Evolutionary conservation across 2,329 filamentous ascomycete species (phyloP).

Genomic region (Dactylonectria estremocensis): DNA sequence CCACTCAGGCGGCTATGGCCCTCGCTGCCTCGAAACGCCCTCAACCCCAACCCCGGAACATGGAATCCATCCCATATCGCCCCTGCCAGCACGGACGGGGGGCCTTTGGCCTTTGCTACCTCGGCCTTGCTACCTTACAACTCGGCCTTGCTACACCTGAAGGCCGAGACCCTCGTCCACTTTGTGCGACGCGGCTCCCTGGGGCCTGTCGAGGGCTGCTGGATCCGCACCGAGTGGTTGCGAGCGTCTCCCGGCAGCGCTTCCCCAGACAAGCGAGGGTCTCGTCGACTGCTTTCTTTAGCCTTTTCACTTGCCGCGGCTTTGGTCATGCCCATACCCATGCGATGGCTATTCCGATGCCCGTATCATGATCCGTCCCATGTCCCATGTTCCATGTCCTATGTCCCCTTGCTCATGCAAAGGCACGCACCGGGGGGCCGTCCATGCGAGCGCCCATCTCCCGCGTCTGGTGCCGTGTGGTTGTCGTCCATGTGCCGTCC

Average conservation of each 20-base stretch:
- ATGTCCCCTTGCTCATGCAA: slow-evolving; percentile 14
- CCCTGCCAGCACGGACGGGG: not conserved
- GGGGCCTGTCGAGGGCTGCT: not conserved
- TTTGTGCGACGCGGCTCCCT: slow-evolving; percentile 23
- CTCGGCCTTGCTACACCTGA: too few species aligned
- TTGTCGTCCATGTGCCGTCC: slow-evolving; percentile 22
- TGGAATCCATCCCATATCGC: slow-evolving; percentile 6
- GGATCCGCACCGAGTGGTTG: slow-evolving; percentile 20
- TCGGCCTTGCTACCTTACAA: too few species aligned
- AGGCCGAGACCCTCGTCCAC: slow-evolving; percentile 16
- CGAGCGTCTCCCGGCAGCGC: slow-evolving; percentile 20
- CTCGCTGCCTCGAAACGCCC: slow-evolving; percentile 38
- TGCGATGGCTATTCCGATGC: too few species aligned
- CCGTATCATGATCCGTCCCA: not conserved
- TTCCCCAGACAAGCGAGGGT: slow-evolving; percentile 8
- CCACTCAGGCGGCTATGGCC: slow-evolving; percentile 45
- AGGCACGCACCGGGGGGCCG: not conserved
- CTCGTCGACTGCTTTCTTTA: not conserved
- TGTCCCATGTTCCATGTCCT: slow-evolving; percentile 11
- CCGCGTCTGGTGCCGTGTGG: not conserved
- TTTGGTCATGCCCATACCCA: not conserved
- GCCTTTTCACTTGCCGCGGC: not conserved
- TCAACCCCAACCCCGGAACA: slow-evolving; percentile 13
- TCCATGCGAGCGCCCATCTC: slow-evolving; percentile 27
- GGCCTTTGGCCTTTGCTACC: too few species aligned